Base-by-base conservation (phyloP, 306 rosid species). In the Trifolium dubium region DNA sequence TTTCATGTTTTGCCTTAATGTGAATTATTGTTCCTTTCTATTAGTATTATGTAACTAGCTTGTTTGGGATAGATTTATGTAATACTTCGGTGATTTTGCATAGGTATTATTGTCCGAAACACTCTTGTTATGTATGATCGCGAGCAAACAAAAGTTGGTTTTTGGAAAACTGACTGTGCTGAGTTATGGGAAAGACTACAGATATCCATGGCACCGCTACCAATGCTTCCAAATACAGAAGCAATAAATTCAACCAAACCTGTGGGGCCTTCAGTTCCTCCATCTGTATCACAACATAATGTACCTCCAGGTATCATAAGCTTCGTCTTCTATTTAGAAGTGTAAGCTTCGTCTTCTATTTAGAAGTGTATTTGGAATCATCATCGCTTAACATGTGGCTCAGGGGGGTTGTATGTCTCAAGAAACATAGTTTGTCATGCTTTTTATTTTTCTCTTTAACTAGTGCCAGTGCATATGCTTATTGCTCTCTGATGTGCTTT, bases 121-220 rank as follows among this genome's bases (percentile, higher is more conserved):
- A 89, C 91, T 55, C 91, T 94, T 77, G 97, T 95, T 53, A 88
- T 10, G 43, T 95, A 94, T 82, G 97, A 92, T 68, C 94, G 97
- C 46, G 92, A 86, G 83, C 72, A 83, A 64, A 68, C 86, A 18
- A 88, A 88, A 77, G 63, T 94, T 85, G 97, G 97, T 73, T 92
- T 94, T 75, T 89, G 99, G 99, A 92, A 92, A 90, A 95, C 99
- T 47, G 90, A 95, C 78, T 95, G 99, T 87, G 86, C 90, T 11
- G 92, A 95, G 86, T 76, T 95, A 71, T 92, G 96, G 99, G 96
- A 92, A 83, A 87, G 86, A 67, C 84, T 89, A 76, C 90, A 86
- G 7, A 37, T 67, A 73, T 79, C 92, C 35, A 67, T 32, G 80
- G 81, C 87, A 65, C 88, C 90, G 67, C 84, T 79, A 49, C 73